These are phyloP conservation scores for Venturia effusa DNA, from an alignment of 2,329 filamentous ascomycete species.

Conservation along the genomic window DNA sequence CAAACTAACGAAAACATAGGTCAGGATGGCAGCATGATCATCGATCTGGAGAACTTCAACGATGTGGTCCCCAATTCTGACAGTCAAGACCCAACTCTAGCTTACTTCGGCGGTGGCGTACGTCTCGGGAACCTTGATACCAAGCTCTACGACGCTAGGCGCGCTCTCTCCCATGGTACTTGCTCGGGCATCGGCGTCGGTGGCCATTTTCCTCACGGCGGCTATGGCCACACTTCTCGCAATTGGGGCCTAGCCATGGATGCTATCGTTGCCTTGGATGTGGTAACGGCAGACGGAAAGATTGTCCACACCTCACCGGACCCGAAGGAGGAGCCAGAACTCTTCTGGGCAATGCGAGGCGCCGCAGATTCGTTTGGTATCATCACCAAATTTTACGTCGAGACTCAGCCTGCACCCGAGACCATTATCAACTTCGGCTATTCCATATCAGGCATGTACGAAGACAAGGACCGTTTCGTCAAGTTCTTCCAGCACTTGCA, in stretches of 20 bases:
- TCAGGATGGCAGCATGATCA: conserved; percentile 37
- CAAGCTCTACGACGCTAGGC: conserved; percentile 23
- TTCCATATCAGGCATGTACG: neutral
- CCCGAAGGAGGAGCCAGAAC: conserved; percentile 34
- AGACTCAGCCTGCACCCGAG: conserved; percentile 45
- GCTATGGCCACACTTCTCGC: conserved; percentile 46
- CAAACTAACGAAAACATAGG: conserved; percentile 18
- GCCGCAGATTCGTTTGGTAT: conserved; percentile 47
- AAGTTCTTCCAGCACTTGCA: conserved; percentile 30
- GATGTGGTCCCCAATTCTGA: conserved; percentile 29
- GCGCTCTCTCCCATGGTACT: conserved; percentile 40
- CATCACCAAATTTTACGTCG: conserved; percentile 46
- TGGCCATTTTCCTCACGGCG: conserved; percentile 44
- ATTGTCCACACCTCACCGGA: conserved; percentile 25
- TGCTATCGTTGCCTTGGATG: conserved; percentile 43
- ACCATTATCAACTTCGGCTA: conserved; percentile 40
- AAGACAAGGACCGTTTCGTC: conserved; percentile 7
- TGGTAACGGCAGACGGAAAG: conserved; percentile 46
- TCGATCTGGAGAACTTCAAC: conserved; percentile 37
- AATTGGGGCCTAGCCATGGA: conserved; percentile 50
- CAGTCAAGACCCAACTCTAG: conserved; percentile 26
- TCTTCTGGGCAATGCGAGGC: conserved; percentile 49
- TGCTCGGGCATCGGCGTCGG: conserved; percentile 47
- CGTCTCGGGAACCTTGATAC: conserved; percentile 32
- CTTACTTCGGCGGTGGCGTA: conserved; percentile 38